Percentiles rank a stretch among this genome's conserved stretches.
phyloP scores from a whole-genome alignment of 495 filamentous ascomycete genomes.

The Aspergillus indologenus region DNA sequence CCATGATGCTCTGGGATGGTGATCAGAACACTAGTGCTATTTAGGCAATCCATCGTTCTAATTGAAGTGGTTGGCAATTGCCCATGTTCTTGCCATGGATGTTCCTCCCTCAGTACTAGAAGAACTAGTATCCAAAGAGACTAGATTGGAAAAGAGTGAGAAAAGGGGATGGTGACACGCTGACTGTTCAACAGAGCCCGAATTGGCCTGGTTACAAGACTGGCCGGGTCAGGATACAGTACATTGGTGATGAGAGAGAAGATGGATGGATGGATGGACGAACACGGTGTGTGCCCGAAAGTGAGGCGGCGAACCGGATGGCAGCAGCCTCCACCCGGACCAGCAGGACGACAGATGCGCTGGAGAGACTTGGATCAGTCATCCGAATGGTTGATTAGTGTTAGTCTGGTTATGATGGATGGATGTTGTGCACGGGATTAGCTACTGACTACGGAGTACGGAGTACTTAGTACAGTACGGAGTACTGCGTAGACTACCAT shows the following conservation, averaged over 20 bases:
- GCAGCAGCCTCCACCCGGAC: slow-evolving; percentile 25
- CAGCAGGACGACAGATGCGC: slow-evolving; percentile 13
- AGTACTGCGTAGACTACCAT: no score
- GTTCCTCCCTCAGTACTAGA: not conserved
- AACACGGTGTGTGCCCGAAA: slow-evolving; percentile 24
- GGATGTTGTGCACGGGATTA: slow-evolving; percentile 2
- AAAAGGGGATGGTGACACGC: slow-evolving; percentile 19
- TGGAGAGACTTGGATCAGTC: slow-evolving; percentile 18
- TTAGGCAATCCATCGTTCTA: not conserved
- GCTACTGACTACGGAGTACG: not conserved
- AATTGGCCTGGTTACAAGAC: slow-evolving; percentile 9
- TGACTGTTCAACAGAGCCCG: slow-evolving; percentile 17
- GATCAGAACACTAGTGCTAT: slow-evolving; percentile 23
- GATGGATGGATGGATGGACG: not conserved
- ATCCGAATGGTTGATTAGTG: slow-evolving; percentile 4
- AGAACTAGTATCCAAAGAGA: slow-evolving; percentile 1
- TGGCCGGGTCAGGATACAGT: not conserved
- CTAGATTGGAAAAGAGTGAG: no score
- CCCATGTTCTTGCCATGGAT: not conserved
- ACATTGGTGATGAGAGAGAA: not conserved
- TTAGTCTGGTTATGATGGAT: not conserved
- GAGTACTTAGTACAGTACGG: not conserved
- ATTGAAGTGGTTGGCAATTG: not conserved
- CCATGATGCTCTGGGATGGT: slow-evolving; percentile 12
- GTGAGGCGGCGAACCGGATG: slow-evolving; percentile 51